Evolutionary conservation across 2,329 filamentous ascomycete species (phyloP).

Genomic region (Cercospora sp.): DNA sequence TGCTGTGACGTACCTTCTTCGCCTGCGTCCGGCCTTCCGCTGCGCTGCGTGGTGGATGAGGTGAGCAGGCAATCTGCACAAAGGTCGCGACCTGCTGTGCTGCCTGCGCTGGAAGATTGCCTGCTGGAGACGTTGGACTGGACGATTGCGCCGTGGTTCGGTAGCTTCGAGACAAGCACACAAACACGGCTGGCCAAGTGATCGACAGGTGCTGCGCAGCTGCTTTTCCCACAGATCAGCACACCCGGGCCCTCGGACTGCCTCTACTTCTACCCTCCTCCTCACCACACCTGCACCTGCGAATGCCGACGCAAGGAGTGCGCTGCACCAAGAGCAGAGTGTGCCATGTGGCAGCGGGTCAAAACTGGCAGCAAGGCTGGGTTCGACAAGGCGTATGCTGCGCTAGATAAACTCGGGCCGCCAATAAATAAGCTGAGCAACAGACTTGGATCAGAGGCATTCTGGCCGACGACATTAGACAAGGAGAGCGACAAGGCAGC

Average conservation of each 20-base stretch:
- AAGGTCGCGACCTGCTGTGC: background rate
- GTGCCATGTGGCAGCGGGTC: conserved; percentile 54
- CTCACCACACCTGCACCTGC: background rate
- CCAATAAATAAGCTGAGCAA: conserved; percentile 82
- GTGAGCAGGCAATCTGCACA: background rate
- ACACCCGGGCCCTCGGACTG: background rate
- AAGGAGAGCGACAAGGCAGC: conserved; percentile 90
- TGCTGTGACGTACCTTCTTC: conserved; percentile 1
- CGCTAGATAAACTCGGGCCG: conserved; percentile 63
- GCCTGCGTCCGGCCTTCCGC: conserved; percentile 10
- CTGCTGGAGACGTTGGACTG: background rate
- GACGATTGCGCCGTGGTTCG: background rate
- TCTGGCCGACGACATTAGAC: conserved; percentile 83
- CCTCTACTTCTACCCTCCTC: background rate
- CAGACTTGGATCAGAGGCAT: conserved; percentile 77
- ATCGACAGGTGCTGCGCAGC: conserved; percentile 1
- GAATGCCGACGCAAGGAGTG: background rate
- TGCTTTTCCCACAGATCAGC: background rate
- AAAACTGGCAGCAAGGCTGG: conserved; percentile 62
- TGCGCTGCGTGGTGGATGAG: background rate
- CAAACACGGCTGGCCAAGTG: conserved; percentile 2
- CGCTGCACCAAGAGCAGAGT: background rate
- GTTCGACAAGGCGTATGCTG: conserved; percentile 72
- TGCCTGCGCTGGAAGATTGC: background rate
- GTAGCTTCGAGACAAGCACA: conserved; percentile 5